phyloP scores from a whole-genome alignment of 2,329 filamentous ascomycete species.

The Chrysosporium keratinophilum region DNA sequence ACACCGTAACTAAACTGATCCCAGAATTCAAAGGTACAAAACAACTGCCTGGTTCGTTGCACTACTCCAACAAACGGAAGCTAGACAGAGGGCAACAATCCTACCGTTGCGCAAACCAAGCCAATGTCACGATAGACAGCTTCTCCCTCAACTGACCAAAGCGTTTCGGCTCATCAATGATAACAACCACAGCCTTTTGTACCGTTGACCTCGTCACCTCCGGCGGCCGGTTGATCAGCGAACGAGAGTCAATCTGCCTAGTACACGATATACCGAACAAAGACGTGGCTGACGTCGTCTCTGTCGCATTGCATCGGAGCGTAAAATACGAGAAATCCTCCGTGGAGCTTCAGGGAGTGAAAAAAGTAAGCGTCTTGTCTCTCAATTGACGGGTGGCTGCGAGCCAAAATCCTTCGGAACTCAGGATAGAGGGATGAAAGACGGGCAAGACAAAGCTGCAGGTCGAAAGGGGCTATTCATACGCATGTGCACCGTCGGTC shows the following conservation, averaged over 20 bases:
- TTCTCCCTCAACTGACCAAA: conserved; percentile 88
- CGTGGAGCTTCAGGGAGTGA: conserved; percentile 49
- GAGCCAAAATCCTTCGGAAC: not conserved
- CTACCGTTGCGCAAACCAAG: conserved; percentile 86
- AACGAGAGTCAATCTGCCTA: conserved; percentile 71
- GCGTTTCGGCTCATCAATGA: conserved; percentile 78
- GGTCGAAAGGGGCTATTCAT: conserved; percentile 22
- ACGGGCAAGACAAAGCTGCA: not conserved
- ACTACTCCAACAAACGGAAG: conserved; percentile 2
- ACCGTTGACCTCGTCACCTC: conserved; percentile 97
- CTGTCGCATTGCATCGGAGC: conserved; percentile 50
- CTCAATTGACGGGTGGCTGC: not conserved
- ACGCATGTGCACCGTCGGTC: conserved; percentile 91
- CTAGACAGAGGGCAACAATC: conserved; percentile 18
- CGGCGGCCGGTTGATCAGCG: conserved; percentile 64
- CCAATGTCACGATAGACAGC: conserved; percentile 77
- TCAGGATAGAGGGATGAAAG: not conserved
- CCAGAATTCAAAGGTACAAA: not conserved
- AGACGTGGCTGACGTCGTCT: conserved; percentile 53
- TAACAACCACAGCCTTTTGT: conserved; percentile 93
- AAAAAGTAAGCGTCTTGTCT: not conserved
- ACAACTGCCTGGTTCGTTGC: not conserved
- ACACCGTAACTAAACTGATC: not conserved
- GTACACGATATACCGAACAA: conserved; percentile 96
- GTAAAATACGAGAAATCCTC: conserved; percentile 99